Conservation (phyloP, 306 rosid genomes). For the Citrullus amarus region DNA sequence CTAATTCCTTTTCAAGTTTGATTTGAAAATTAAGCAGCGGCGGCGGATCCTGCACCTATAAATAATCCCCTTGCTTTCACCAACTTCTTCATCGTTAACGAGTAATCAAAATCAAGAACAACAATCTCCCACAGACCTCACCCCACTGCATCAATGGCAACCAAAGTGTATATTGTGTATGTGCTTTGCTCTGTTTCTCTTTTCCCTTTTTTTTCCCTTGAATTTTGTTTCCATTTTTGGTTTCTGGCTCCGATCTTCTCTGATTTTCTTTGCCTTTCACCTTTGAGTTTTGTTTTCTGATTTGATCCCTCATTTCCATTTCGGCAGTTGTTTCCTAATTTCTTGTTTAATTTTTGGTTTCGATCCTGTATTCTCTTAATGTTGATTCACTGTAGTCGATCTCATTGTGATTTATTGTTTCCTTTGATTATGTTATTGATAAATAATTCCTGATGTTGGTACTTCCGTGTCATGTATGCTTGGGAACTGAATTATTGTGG, state of each 20-base stretch:
- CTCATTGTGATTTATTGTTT: neutral
- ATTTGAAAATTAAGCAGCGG: too few species aligned
- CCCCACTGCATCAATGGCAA: slow-evolving; percentile 53
- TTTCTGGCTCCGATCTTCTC: neutral
- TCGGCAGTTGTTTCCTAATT: neutral
- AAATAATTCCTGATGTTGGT: neutral
- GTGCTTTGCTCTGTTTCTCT: slow-evolving; percentile 14
- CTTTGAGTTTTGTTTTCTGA: neutral
- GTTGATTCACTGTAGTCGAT: neutral
- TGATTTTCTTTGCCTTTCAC: neutral
- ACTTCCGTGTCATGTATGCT: neutral
- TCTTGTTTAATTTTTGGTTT: neutral
- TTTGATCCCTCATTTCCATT: neutral
- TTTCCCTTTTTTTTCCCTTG: too few species aligned
- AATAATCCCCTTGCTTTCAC: too few species aligned
- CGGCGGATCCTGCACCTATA: too few species aligned
- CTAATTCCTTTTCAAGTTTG: too few species aligned
- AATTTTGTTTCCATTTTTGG: neutral
- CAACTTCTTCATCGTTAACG: slow-evolving; percentile 26
- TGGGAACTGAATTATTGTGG: neutral
- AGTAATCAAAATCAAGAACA: neutral
- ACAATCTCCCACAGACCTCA: neutral
- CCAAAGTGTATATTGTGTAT: slow-evolving; percentile 88
- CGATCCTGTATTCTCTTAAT: neutral
- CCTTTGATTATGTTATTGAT: neutral